Evolutionary conservation across 192 early-diverging fungal species (phyloP).

Genomic region (Linnemannia hyalina): DNA sequence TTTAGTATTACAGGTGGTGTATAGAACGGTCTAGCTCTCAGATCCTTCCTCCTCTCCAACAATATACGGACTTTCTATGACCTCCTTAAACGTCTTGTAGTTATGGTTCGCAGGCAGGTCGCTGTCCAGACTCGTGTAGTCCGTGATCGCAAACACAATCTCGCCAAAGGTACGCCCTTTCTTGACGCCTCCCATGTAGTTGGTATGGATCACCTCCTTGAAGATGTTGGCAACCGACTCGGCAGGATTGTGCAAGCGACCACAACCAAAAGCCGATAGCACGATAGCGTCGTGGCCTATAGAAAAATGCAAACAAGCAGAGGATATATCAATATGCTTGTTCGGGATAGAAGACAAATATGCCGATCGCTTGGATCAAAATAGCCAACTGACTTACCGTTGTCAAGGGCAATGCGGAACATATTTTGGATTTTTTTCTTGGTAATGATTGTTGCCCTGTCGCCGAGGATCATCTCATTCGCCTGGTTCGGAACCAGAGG

Average conservation of each 20-base stretch:
- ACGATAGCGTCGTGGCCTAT: conserved; percentile 61
- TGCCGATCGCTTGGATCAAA: background rate
- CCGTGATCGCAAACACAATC: conserved; percentile 55
- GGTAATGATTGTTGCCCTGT: conserved; percentile 53
- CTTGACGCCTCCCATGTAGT: conserved; percentile 55
- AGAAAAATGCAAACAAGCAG: background rate
- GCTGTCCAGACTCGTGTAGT: conserved; percentile 27
- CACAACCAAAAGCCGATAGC: conserved; percentile 60
- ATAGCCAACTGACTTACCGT: conserved; percentile 27
- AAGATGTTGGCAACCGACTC: conserved; percentile 54
- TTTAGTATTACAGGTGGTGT: background rate
- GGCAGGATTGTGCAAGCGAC: conserved; percentile 56
- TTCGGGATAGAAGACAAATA: too few species aligned
- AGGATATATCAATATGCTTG: background rate
- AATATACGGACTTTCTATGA: conserved; percentile 45
- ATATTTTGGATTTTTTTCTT: conserved; percentile 59
- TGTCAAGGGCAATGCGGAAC: conserved; percentile 60
- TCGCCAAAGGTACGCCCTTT: conserved; percentile 40
- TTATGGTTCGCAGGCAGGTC: conserved; percentile 11
- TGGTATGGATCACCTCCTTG: conserved; percentile 56
- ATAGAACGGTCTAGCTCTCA: background rate
- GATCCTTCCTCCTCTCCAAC: conserved; percentile 1
- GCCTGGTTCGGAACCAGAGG: conserved; percentile 34
- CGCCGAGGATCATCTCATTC: conserved; percentile 49
- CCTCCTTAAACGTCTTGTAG: conserved; percentile 47